phyloP scores from a whole-genome alignment of 176 grass and related monocot species.

The Carex littledalei region DNA sequence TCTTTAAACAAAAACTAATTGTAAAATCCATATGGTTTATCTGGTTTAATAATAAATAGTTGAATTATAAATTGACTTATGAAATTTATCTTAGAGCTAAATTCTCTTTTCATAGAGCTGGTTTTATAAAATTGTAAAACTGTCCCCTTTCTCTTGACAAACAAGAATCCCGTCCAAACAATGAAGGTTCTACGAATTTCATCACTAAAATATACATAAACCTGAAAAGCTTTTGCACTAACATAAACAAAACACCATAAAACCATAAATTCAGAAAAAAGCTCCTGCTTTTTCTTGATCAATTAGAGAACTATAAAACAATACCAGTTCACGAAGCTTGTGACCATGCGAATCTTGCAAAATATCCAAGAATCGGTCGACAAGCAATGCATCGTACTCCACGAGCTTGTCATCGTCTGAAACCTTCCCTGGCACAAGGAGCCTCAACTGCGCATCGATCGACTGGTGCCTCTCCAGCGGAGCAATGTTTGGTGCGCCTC shows the following conservation, averaged over 20 bases:
- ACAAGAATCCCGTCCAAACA: background rate
- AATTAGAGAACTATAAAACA: background rate
- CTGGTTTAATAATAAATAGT: background rate
- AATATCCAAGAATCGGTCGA: conserved; percentile 69
- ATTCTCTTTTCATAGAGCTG: background rate
- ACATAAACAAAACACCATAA: background rate
- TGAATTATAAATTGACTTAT: background rate
- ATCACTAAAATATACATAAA: background rate
- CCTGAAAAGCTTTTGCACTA: background rate
- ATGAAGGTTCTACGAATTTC: background rate
- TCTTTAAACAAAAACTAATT: background rate
- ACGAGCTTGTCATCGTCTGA: conserved; percentile 67
- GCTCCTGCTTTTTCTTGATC: background rate
- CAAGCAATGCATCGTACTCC: conserved; percentile 59
- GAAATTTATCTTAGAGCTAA: background rate
- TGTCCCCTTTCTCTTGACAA: background rate
- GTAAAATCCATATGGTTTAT: background rate
- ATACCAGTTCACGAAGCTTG: conserved; percentile 51
- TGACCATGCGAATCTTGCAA: conserved; percentile 55
- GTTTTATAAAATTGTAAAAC: background rate
- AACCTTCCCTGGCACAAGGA: conserved; percentile 48
- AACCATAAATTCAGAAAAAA: background rate
- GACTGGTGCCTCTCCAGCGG: conserved; percentile 48
- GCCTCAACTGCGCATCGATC: conserved; percentile 64
- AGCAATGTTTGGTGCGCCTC: background rate